Conservation (phyloP, 805 yeast species). For the Candida insectorum region DNA sequence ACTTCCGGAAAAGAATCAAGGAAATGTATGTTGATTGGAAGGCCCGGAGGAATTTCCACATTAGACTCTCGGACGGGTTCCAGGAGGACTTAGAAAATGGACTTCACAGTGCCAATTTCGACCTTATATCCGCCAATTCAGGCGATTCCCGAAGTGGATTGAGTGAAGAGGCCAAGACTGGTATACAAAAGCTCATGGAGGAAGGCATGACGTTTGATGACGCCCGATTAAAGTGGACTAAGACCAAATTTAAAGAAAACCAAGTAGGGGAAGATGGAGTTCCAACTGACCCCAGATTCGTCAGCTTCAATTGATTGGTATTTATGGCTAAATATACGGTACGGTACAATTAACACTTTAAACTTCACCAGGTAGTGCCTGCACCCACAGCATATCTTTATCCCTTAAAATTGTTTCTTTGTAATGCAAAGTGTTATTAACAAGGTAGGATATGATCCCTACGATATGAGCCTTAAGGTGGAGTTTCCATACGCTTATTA, state of each 20-base stretch:
- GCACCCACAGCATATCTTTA: too few relatives aligned
- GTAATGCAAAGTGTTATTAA: too few relatives aligned
- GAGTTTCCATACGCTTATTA: too few relatives aligned
- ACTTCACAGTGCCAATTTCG: constrained; percentile 55
- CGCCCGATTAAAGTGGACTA: constrained; percentile 58
- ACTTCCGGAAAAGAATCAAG: constrained; percentile 28
- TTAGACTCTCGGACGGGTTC: too few relatives aligned
- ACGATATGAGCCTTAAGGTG: too few relatives aligned
- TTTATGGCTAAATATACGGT: too few relatives aligned
- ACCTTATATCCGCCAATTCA: constrained; percentile 41
- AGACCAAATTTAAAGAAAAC: constrained; percentile 43
- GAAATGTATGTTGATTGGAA: constrained; percentile 26
- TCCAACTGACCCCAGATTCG: constrained; percentile 65
- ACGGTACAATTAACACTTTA: too few relatives aligned
- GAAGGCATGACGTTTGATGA: constrained; percentile 57
- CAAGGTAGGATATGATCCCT: too few relatives aligned
- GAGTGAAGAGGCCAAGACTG: constrained; percentile 49
- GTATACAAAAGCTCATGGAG: constrained; percentile 54
- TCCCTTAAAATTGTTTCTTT: too few relatives aligned
- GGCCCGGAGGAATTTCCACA: constrained; percentile 20
- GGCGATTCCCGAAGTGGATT: constrained; percentile 63
- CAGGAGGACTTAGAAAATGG: constrained; percentile 42
- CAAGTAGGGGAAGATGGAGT: constrained; percentile 62
- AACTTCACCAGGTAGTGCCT: too few relatives aligned
- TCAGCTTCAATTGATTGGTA: constrained; percentile 35